Percentiles rank a stretch among this genome's conserved stretches.
Conservation (phyloP, 352 stramenopile genomes). For the Pythium monospermum region DNA sequence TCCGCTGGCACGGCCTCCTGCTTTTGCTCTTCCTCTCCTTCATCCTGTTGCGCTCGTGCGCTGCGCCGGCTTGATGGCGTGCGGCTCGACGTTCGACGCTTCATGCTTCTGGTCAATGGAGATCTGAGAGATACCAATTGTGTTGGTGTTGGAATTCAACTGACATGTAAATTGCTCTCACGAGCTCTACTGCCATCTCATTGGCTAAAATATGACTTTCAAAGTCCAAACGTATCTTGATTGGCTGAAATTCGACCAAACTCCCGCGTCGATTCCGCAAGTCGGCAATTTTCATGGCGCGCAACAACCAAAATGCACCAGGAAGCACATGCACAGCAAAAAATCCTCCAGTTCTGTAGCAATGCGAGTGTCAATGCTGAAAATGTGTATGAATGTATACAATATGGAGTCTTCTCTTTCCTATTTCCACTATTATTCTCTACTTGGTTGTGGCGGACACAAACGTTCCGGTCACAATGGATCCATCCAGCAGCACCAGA, state of each 20-base stretch:
- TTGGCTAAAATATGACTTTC: conserved; percentile 9
- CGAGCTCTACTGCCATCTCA: background rate
- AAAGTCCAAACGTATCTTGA: background rate
- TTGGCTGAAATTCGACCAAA: conserved; percentile 13
- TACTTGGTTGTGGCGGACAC: conserved; percentile 36
- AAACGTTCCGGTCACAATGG: conserved; percentile 49
- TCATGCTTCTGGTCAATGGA: background rate
- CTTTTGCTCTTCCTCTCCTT: background rate
- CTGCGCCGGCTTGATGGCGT: conserved; percentile 1
- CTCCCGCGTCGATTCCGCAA: conserved; percentile 14
- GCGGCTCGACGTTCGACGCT: conserved; percentile 9
- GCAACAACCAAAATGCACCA: background rate
- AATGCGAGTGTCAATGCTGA: background rate
- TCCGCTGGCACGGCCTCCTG: conserved; percentile 1
- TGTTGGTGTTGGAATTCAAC: too few relatives aligned
- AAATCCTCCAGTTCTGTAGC: background rate
- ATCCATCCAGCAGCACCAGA: conserved; percentile 56
- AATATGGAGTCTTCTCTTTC: background rate
- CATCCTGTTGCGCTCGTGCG: background rate
- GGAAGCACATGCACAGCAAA: too few relatives aligned
- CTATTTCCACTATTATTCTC: conserved; percentile 7
- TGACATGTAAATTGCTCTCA: too few relatives aligned
- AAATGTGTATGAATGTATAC: background rate
- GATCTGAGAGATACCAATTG: too few relatives aligned
- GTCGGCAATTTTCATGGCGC: conserved; percentile 1